Percentiles rank a stretch among this genome's conserved stretches.
phyloP scores from a whole-genome alignment of 768 basidiomycete species.

The Phallus indusiatus region DNA sequence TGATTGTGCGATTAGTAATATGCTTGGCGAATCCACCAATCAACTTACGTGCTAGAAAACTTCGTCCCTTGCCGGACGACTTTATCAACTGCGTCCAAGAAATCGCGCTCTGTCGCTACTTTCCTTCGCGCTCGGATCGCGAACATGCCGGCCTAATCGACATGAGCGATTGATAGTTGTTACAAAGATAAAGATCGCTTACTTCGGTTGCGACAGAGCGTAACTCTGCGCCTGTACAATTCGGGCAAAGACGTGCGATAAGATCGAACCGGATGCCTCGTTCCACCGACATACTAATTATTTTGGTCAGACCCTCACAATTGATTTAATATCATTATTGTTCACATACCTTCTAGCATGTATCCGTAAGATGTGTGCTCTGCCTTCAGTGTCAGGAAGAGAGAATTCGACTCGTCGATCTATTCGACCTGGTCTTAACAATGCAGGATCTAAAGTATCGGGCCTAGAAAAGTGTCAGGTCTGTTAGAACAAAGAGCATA shows the following conservation, averaged over 20 bases:
- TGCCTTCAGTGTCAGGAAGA: conserved; percentile 89
- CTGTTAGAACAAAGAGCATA: conserved; percentile 6
- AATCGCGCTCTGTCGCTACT: conserved; percentile 95
- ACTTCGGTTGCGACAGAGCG: conserved; percentile 96
- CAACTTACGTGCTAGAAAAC: conserved; percentile 88
- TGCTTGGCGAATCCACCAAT: background rate
- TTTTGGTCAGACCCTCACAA: conserved; percentile 7
- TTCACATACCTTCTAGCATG: conserved; percentile 76
- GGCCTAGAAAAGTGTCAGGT: conserved; percentile 44
- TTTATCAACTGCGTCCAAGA: conserved; percentile 96
- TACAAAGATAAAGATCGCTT: conserved; percentile 13
- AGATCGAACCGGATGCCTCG: conserved; percentile 96
- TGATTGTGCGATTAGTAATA: conserved; percentile 1
- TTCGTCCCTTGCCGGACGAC: conserved; percentile 96
- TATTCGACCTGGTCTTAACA: conserved; percentile 90
- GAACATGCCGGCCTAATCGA: conserved; percentile 93
- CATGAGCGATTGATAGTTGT: background rate
- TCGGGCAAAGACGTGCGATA: conserved; percentile 93
- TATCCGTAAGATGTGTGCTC: conserved; percentile 93
- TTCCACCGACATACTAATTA: conserved; percentile 86
- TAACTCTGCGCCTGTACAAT: conserved; percentile 97
- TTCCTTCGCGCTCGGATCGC: conserved; percentile 95
- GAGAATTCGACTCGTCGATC: conserved; percentile 97
- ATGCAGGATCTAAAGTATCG: conserved; percentile 94
- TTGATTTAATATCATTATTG: background rate